phyloP scores from a whole-genome alignment of 768 basidiomycete genomes.

The Phaeotremella skinneri region DNA sequence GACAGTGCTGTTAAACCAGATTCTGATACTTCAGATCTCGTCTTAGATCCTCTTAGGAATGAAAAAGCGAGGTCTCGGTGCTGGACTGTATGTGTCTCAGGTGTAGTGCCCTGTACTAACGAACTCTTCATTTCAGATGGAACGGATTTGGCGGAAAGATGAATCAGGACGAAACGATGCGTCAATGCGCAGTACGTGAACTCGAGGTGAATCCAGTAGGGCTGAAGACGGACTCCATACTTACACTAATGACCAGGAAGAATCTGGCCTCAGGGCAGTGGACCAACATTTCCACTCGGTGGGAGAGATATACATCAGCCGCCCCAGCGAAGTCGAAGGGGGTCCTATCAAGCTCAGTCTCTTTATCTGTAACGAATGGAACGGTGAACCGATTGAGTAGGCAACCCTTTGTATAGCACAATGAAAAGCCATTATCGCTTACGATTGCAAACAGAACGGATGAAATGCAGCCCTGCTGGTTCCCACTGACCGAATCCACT shows the following conservation, averaged over 20 bases:
- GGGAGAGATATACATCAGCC: conserved; percentile 61
- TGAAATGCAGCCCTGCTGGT: conserved; percentile 86
- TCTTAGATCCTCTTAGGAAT: conserved; percentile 45
- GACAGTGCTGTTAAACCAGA: not conserved
- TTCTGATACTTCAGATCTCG: conserved; percentile 1
- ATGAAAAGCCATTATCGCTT: not conserved
- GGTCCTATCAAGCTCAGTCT: conserved; percentile 67
- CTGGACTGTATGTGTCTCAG: conserved; percentile 28
- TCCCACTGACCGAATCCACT: conserved; percentile 52
- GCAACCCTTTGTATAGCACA: conserved; percentile 36
- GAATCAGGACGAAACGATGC: conserved; percentile 66
- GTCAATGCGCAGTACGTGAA: conserved; percentile 71
- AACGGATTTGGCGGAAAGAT: conserved; percentile 91
- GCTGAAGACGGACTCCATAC: conserved; percentile 57
- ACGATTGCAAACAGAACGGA: conserved; percentile 63
- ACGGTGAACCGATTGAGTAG: conserved; percentile 67
- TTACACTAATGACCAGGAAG: conserved; percentile 62
- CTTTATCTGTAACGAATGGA: conserved; percentile 66
- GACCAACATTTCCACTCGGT: conserved; percentile 64
- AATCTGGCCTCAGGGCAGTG: conserved; percentile 67
- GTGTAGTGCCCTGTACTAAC: not conserved
- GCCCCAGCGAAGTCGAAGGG: conserved; percentile 43
- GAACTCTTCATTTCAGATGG: conserved; percentile 57
- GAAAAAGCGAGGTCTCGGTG: conserved; percentile 49
- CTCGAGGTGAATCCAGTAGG: conserved; percentile 37